Percentiles rank a stretch among this genome's conserved stretches.
Conservation (phyloP, 208 protist species). For the Wallacemonas sp. region DNA sequence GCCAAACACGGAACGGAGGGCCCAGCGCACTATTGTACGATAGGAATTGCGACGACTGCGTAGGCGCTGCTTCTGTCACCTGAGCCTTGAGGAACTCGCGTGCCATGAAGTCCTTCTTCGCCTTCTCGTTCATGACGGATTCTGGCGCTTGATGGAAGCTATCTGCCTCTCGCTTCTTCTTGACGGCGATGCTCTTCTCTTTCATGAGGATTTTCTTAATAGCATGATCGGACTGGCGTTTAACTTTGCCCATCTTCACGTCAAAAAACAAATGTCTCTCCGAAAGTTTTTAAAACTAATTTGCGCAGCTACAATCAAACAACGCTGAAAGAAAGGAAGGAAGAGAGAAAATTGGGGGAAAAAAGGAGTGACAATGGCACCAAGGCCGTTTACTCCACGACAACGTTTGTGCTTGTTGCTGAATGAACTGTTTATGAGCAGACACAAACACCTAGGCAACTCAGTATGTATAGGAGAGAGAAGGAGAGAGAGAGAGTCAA, state of each 20-base stretch:
- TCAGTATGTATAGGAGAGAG: too few species aligned
- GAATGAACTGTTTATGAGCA: too few species aligned
- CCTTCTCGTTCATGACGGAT: conserved; percentile 34
- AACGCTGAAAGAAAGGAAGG: too few species aligned
- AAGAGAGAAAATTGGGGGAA: too few species aligned
- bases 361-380: too few species aligned
- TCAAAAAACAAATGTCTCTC: too few species aligned
- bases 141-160: conserved; percentile 51
- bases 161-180: conserved; percentile 90
- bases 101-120: conserved; percentile 68
- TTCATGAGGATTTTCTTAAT: conserved; percentile 93
- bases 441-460: too few species aligned
- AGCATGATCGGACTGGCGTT: conserved; percentile 61
- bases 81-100: conserved; percentile 60
- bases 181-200: conserved; percentile 77
- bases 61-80: conserved; percentile 60
- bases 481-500: too few species aligned
- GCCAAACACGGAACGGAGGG: conserved; percentile 98
- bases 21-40: conserved; percentile 97
- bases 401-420: too few species aligned
- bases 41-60: conserved; percentile 95
- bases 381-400: too few species aligned
- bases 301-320: too few species aligned
- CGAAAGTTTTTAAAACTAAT: conserved; percentile 12
- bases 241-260: conserved; percentile 75